Percentiles rank a stretch among this genome's conserved stretches.
These are phyloP conservation scores for Trichoderma orchidacearum DNA, from an alignment of 495 filamentous ascomycete genomes.

Conservation along the genomic window DNA sequence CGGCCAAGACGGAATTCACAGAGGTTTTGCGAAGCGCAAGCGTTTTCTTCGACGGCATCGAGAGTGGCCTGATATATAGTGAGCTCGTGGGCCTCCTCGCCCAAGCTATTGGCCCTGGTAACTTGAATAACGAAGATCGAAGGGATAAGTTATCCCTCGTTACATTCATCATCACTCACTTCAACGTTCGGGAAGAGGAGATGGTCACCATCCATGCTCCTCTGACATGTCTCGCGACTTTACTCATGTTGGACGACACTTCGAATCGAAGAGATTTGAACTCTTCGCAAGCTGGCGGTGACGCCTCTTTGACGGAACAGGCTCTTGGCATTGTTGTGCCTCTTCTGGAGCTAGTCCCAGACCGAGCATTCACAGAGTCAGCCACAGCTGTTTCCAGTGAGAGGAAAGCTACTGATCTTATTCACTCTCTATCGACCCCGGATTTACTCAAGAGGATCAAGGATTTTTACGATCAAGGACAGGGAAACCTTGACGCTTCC, in stretches of 20 bases:
- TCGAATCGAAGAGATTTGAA: conserved; percentile 6
- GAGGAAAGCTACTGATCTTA: conserved; percentile 8
- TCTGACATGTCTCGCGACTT: conserved; percentile 49
- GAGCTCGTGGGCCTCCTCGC: conserved; percentile 52
- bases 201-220: conserved; percentile 84
- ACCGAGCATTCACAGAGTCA: conserved; percentile 45
- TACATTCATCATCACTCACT: conserved; percentile 69
- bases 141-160: conserved; percentile 54
- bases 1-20: conserved; percentile 51
- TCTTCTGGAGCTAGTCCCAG: conserved; percentile 53
- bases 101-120: conserved; percentile 37
- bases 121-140: conserved; percentile 24
- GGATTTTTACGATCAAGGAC: conserved; percentile 48
- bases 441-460: conserved; percentile 47
- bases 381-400: conserved; percentile 12
- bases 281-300: neutral
- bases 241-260: conserved; percentile 44
- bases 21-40: conserved; percentile 88
- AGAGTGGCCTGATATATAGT: conserved; percentile 84
- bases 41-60: conserved; percentile 93
- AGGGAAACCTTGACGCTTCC: conserved; percentile 37
- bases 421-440: conserved; percentile 20
- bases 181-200: conserved; percentile 92
- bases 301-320: conserved; percentile 12
- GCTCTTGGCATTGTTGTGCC: conserved; percentile 39